These are phyloP conservation scores for Tulasnella sp. DNA, from an alignment of 768 basidiomycete genomes.

Conservation along the genomic window DNA sequence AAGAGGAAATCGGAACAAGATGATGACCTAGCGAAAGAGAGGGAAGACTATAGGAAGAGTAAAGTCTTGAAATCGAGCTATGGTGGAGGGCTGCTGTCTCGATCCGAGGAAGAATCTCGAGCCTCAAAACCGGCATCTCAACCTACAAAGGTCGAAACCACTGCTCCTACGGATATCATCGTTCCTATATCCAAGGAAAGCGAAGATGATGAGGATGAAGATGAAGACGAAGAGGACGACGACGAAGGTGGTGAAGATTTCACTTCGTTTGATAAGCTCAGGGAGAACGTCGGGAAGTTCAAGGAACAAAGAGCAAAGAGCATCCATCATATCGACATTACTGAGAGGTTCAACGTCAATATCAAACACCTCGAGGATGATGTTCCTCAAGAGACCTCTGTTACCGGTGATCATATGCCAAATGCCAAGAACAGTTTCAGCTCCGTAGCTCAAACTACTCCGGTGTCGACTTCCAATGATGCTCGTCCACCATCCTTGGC, in stretches of 20 bases:
- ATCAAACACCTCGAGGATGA: background rate
- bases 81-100: background rate
- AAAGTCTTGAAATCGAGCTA: slow-evolving; percentile 4
- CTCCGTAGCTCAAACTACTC: no score
- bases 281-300: slow-evolving; percentile 1
- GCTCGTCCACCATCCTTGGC: no score
- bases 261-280: slow-evolving; percentile 1
- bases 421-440: no score
- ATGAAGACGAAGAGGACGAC: background rate
- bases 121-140: no score
- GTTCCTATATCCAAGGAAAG: background rate
- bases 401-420: no score
- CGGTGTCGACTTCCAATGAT: no score
- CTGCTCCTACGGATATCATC: background rate
- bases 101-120: no score
- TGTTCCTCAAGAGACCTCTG: background rate
- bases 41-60: slow-evolving; percentile 4
- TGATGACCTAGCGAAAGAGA: background rate
- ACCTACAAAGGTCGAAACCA: background rate
- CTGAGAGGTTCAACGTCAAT: slow-evolving; percentile 3
- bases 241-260: background rate
- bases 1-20: slow-evolving; percentile 9
- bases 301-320: slow-evolving; percentile 1
- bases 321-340: slow-evolving; percentile 4
- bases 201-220: background rate